Base-by-base conservation (phyloP, 1,139 yeast species). In the Geotrichum phurueaensis region DNA sequence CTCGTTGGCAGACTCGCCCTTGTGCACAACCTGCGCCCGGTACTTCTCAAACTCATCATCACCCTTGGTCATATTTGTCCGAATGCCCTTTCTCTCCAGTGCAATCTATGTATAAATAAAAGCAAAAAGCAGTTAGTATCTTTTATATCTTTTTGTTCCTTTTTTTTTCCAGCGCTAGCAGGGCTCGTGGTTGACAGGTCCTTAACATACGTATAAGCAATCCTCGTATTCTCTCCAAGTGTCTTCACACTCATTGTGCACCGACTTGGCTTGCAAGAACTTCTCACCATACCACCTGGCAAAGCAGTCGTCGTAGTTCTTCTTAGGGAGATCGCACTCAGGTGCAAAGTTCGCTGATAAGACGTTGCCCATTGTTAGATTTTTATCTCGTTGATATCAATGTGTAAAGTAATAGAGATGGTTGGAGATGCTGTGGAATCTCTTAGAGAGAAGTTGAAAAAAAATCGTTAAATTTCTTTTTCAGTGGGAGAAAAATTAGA, bases 261-360 rank as follows among this genome's bases (percentile, higher is more conserved):
- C 75, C 31, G 81, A 76, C 65, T 85, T 82, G 29, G 92, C 92
- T 69, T 85, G 82, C 64, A 87, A 77, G 69, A 87, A 87, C 74
- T 87, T 88, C 69, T 92, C 97, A n/a, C 95, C 85, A 73, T 94
- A 94, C 98, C 98, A 94, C 67, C 82, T 82, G 75, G 90, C 91
- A 78, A 94, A 94, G 73, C 99, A 94, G 70, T 86, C 87, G 71
- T 94, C 98, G 71, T 94, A 94, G 68, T 84, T 82, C 67, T 84
- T 84, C 74, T 94, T 94, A 65, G 87, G 83, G 50, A 85, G 88
- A 25, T 96, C 90, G 75, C 99, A 94, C 76, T 94, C 98, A 25
- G 97, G 97, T 52, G 98, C 98, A 79, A 94, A 89, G 64, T 97
- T 90, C 10, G 89, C 86, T 29, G 97, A 91, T 96, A 92, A 87